phyloP scores from a whole-genome alignment of 1,139 yeast genomes.

The Pichia sp. region DNA sequence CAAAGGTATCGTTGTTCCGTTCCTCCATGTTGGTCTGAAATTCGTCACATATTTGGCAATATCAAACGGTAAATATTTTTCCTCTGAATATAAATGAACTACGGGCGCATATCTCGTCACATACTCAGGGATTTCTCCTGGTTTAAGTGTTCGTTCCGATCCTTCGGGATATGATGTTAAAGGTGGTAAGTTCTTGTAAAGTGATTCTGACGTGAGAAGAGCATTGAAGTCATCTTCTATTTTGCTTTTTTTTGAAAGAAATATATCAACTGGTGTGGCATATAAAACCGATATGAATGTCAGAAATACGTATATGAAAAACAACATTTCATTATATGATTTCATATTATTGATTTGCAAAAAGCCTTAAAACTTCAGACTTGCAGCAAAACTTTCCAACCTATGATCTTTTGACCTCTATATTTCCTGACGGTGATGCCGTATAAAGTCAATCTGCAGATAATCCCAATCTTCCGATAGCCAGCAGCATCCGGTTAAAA shows the following conservation, averaged over 20 bases:
- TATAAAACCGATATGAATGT: too few species aligned
- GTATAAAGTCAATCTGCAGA: too few species aligned
- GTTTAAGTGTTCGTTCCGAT: conserved; percentile 26
- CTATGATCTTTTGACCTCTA: too few species aligned
- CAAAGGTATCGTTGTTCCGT: conserved; percentile 36
- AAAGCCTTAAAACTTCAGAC: too few species aligned
- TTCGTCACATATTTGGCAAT: conserved; percentile 59
- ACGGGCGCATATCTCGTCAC: conserved; percentile 68
- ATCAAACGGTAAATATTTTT: conserved; percentile 78
- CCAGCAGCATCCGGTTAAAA: too few species aligned
- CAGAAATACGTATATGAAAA: too few species aligned
- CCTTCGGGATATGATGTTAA: conserved; percentile 18
- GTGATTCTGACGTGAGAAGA: conserved; percentile 5
- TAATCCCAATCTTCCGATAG: too few species aligned
- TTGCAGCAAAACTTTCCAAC: too few species aligned
- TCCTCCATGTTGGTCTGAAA: conserved; percentile 41
- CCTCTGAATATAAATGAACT: conserved; percentile 86
- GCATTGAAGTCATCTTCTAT: background rate
- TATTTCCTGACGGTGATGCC: too few species aligned
- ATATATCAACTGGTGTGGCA: too few species aligned
- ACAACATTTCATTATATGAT: too few species aligned
- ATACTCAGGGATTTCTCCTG: conserved; percentile 68
- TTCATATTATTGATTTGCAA: too few species aligned
- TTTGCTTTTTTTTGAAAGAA: background rate
- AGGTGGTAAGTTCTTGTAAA: conserved; percentile 22